phyloP scores from a whole-genome alignment of 345 rosid species.

The Eucalyptus albens region DNA sequence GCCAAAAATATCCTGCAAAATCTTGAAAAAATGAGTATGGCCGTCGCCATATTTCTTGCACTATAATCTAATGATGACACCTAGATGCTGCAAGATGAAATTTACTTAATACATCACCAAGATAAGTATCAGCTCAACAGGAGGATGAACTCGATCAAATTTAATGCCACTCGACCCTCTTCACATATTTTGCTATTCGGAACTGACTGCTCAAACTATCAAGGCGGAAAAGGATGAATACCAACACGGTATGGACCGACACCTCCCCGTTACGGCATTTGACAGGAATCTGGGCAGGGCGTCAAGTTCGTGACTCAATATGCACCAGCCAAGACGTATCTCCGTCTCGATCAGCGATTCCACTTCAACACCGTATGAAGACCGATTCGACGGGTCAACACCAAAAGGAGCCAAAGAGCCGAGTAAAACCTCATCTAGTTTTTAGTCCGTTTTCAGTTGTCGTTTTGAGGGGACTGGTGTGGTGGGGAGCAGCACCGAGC shows the following conservation, averaged over 20 bases:
- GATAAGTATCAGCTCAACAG: not conserved
- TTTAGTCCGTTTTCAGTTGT: not conserved
- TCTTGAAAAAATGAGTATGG: not conserved
- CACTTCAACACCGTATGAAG: not conserved
- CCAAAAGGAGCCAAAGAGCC: not conserved
- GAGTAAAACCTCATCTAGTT: not conserved
- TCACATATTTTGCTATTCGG: not conserved
- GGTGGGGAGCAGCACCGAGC: not conserved
- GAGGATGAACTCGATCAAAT: not conserved
- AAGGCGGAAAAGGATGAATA: not conserved
- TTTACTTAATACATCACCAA: not conserved
- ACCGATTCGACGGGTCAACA: not conserved
- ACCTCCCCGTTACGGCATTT: not conserved
- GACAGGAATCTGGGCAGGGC: not conserved
- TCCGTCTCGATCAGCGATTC: not conserved
- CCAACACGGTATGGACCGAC: not conserved
- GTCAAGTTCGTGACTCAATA: not conserved
- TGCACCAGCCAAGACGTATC: not conserved
- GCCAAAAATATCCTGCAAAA: not conserved
- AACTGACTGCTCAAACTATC: not conserved
- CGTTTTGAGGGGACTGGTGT: not conserved
- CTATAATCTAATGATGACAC: not conserved
- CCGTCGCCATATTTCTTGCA: not conserved
- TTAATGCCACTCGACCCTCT: not conserved
- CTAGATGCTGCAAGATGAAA: not conserved